Base-by-base conservation (phyloP, 208 protist genomes). In the Leishmania gerbilli region DNA sequence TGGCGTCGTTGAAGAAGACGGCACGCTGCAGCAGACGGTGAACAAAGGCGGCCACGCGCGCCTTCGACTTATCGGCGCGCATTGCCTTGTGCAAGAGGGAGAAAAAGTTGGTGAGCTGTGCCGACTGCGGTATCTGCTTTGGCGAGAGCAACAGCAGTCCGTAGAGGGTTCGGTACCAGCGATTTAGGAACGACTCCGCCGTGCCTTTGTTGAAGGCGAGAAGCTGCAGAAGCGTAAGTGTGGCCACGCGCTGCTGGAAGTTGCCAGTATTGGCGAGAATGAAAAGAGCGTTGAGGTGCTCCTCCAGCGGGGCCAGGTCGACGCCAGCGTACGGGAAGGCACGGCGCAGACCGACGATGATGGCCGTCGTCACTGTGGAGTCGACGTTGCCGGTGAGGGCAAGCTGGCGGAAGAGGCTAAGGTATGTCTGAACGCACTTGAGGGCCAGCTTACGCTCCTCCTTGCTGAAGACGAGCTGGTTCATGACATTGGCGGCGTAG, bases 391-490 rank as follows among this genome's bases (percentile, higher is more conserved):
- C 82, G 34, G 84, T 95, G 60, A 84, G 55, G 64, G 90, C 90
- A 31, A 95, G 87, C 77, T 97, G 89, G 74, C 92, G 93, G 86
- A 98, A 98, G 34, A 98, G 83, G 55, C 90, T 88, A 34, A 98
- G 89, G 84, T 98, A 98, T 17, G 93, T 95, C 81, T 96, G 93
- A 64, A 98, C 91, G 68, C 88, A 85, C 84, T 96, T 96, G 78
- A 96, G 79, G 5, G 96, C 94, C 58, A 98, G 92, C 85, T 95
- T 96, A 56, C 93, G 90, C 82, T 98, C 95, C 74, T 95, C 93
- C 82, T 97, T 96, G 87, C 85, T 97, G 86, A 95, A 98, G 55
- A 98, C 95, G 75, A 98, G 89, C 83, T 98, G 96, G 86, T 96
- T 97, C 90, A 98, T 94, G 15, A 98, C 88, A 84, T 97, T 97